phyloP scores from a whole-genome alignment of 129 eudicot genomes.

The Lonicera japonica region DNA sequence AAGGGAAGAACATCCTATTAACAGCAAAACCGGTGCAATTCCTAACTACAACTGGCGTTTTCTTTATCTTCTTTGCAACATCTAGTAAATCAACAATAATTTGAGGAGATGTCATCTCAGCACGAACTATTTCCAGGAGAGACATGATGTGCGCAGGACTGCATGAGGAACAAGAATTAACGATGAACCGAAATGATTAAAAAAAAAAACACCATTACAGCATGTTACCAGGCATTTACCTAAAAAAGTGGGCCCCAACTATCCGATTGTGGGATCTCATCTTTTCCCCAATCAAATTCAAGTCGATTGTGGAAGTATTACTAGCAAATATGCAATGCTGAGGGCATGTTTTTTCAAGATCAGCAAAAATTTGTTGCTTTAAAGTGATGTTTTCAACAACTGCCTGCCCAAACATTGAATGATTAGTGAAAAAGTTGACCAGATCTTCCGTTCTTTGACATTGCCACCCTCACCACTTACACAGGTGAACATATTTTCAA shows the following conservation, averaged over 20 bases:
- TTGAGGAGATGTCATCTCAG: slow-evolving; percentile 43
- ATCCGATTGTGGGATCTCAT: slow-evolving; percentile 32
- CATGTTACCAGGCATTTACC: slow-evolving; percentile 22
- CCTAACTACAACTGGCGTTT: slow-evolving; percentile 41
- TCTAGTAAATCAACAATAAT: slow-evolving; percentile 42
- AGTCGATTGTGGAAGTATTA: slow-evolving; percentile 33
- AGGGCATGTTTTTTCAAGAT: slow-evolving; percentile 37
- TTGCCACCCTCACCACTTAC: neutral
- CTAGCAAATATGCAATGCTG: slow-evolving; percentile 43
- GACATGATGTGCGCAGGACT: slow-evolving; percentile 42
- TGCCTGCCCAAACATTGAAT: slow-evolving; percentile 25
- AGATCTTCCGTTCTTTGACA: neutral
- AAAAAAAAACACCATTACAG: neutral
- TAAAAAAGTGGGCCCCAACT: slow-evolving; percentile 46
- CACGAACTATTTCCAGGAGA: slow-evolving; percentile 48
- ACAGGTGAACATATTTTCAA: neutral
- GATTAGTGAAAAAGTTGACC: too few relatives aligned
- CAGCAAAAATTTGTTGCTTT: slow-evolving; percentile 41
- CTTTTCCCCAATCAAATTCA: slow-evolving; percentile 28
- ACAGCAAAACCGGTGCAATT: slow-evolving; percentile 47
- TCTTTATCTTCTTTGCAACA: slow-evolving; percentile 45
- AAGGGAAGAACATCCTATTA: slow-evolving; percentile 32
- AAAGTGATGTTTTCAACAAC: slow-evolving; percentile 27
- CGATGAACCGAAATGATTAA: neutral
- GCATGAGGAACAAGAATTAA: slow-evolving; percentile 8